These are phyloP conservation scores for Fusarium abutilonis DNA, from an alignment of 2,329 filamentous ascomycete species.

Conservation along the genomic window DNA sequence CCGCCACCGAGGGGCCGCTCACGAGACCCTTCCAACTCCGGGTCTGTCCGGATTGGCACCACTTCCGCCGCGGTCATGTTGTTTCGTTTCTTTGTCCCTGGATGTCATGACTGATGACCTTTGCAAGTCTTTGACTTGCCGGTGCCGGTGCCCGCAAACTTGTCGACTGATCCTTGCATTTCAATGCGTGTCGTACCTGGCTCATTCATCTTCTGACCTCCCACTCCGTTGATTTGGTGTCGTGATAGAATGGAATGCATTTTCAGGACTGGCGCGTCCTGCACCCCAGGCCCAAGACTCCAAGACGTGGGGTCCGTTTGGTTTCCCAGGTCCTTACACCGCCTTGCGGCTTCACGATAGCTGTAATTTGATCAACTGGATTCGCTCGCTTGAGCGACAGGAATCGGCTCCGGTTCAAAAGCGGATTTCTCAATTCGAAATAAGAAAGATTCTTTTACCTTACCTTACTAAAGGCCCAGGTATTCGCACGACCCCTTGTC, in stretches of 20 bases:
- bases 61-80: conserved; percentile 37
- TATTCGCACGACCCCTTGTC: conserved; percentile 50
- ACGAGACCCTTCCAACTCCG: conserved; percentile 43
- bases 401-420: conserved; percentile 6
- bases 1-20: conserved; percentile 39
- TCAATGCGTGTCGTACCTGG: conserved; percentile 30
- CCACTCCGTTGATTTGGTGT: conserved; percentile 19
- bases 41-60: conserved; percentile 46
- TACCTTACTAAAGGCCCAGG: conserved; percentile 56
- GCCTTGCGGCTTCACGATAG: conserved; percentile 39
- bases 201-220: conserved; percentile 29
- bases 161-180: conserved; percentile 43
- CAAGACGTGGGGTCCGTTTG: conserved; percentile 38
- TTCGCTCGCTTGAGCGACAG: conserved; percentile 38
- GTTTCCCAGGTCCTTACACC: conserved; percentile 39
- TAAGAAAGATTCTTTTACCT: conserved; percentile 25
- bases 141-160: conserved; percentile 15
- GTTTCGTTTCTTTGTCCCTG: conserved; percentile 24
- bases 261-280: neutral
- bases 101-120: conserved; percentile 18
- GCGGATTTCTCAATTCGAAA: conserved; percentile 10
- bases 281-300: conserved; percentile 9
- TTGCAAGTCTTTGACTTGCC: conserved; percentile 1
- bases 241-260: conserved; percentile 10
- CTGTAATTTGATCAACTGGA: conserved; percentile 27